phyloP scores from a whole-genome alignment of 2,329 filamentous ascomycete genomes.

The Xylaria polymorpha region DNA sequence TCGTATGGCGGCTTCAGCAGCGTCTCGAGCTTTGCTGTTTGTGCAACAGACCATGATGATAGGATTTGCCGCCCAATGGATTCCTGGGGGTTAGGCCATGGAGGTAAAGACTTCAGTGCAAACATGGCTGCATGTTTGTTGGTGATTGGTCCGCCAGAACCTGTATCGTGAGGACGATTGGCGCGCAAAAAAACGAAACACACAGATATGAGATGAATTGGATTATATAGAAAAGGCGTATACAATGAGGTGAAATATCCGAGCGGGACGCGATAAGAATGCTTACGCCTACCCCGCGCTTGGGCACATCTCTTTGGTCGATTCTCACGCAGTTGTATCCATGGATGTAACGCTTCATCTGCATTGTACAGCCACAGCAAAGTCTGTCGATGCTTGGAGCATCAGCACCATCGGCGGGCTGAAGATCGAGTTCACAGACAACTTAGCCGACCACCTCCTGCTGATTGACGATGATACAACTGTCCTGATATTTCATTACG shows the following conservation, averaged over 20 bases:
- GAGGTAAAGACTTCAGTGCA: constrained; percentile 18
- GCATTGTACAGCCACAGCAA: constrained; percentile 27
- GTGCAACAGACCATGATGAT: constrained; percentile 34
- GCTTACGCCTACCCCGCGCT: background rate
- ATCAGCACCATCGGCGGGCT: constrained; percentile 51
- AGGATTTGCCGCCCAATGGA: constrained; percentile 31
- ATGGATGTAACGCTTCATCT: background rate
- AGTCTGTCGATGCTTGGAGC: constrained; percentile 40
- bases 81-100: constrained; percentile 24
- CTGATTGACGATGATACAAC: constrained; percentile 51
- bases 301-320: background rate
- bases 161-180: background rate
- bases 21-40: constrained; percentile 12
- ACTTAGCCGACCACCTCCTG: constrained; percentile 54
- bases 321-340: background rate
- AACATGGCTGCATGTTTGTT: constrained; percentile 15
- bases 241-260: background rate
- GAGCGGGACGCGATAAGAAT: background rate
- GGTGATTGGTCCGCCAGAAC: no score
- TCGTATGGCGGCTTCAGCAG: constrained; percentile 26
- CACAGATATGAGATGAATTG: no score
- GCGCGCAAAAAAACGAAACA: background rate
- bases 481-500: constrained; percentile 54
- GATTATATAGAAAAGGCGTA: background rate
- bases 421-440: constrained; percentile 50